These are phyloP conservation scores for Meredithiella fracta DNA, from an alignment of 2,329 filamentous ascomycete genomes.

Conservation along the genomic window DNA sequence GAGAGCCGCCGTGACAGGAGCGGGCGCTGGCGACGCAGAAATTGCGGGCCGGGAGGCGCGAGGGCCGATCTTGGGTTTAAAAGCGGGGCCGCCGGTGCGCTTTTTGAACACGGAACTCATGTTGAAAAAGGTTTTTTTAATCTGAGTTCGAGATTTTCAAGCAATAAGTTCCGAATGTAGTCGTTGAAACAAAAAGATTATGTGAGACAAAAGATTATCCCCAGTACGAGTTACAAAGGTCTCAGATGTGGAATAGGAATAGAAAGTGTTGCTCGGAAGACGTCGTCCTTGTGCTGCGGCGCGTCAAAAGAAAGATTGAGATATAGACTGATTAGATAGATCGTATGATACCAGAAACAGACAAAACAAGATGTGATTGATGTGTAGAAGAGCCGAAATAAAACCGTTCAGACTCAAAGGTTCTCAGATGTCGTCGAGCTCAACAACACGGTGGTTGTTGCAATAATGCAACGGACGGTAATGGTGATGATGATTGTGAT, in stretches of 20 bases:
- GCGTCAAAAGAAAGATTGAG: not conserved
- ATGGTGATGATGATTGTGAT: not conserved
- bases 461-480: slow-evolving; percentile 5
- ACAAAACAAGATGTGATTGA: not conserved
- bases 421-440: not conserved
- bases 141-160: not conserved
- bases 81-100: slow-evolving; percentile 36
- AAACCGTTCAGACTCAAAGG: not conserved
- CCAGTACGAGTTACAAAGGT: no score
- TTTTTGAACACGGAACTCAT: slow-evolving; percentile 58
- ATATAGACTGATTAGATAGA: no score
- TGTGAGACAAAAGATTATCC: not conserved
- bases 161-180: not conserved
- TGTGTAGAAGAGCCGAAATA: not conserved
- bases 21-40: slow-evolving; percentile 3
- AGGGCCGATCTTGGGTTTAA: slow-evolving; percentile 52
- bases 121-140: slow-evolving; percentile 19
- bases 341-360: no score
- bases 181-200: not conserved
- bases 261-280: no score
- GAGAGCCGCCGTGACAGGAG: slow-evolving; percentile 8
- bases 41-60: slow-evolving; percentile 32
- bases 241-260: no score
- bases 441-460: slow-evolving; percentile 9
- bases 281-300: not conserved